Percentiles rank a stretch among this genome's conserved stretches.
These are phyloP conservation scores for Hemileia vastatrix DNA, from an alignment of 1,284 basidiomycete species.

Conservation along the genomic window DNA sequence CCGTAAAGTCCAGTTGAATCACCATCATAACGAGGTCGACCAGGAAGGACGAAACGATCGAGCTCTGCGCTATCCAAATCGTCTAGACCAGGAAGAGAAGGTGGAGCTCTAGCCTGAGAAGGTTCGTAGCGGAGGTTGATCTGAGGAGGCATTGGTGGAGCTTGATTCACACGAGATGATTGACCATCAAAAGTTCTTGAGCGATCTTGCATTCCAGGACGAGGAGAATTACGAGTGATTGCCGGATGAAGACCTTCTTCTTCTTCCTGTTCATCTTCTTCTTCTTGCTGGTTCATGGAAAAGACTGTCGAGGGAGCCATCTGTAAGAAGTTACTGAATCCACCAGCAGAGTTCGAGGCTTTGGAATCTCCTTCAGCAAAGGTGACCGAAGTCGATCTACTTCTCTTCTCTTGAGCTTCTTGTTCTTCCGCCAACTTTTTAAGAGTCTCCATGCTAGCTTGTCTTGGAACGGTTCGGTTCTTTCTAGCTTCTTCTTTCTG, in stretches of 20 bases:
- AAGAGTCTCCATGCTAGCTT: slow-evolving; percentile 8
- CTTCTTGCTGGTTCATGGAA: background rate
- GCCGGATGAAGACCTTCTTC: background rate
- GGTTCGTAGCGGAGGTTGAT: background rate
- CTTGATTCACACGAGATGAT: background rate
- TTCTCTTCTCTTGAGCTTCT: background rate
- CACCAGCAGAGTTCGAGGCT: background rate
- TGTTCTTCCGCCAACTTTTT: background rate
- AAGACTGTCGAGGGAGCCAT: slow-evolving; percentile 5
- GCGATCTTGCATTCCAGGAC: background rate
- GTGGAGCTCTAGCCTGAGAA: background rate
- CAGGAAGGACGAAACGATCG: background rate
- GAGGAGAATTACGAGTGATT: background rate
- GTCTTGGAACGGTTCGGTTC: background rate
- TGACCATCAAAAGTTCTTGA: background rate
- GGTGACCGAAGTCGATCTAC: background rate
- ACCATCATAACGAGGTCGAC: background rate
- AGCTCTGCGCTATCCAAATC: background rate
- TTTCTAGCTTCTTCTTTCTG: background rate
- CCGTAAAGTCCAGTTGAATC: too few species aligned
- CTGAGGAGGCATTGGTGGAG: background rate
- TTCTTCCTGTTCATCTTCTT: background rate
- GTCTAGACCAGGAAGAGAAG: background rate
- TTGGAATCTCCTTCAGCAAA: background rate
- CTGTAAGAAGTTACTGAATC: slow-evolving; percentile 7